Evolutionary conservation across 1,284 basidiomycete genomes (phyloP).

Genomic region (Papiliotrema flavescens): DNA sequence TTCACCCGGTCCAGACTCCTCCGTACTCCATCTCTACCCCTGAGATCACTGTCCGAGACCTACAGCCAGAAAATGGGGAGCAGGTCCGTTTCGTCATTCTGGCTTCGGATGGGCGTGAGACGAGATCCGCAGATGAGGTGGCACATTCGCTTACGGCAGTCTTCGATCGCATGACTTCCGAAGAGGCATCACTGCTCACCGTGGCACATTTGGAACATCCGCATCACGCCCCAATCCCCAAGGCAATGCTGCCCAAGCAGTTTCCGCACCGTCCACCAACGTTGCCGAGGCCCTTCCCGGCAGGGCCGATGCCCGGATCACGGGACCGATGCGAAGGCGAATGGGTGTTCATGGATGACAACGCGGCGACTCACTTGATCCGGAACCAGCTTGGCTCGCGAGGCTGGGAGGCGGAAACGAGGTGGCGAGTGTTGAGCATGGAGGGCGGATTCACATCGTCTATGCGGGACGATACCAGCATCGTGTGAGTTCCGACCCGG

Average conservation of each 20-base stretch:
- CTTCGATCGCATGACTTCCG: slow-evolving; percentile 86
- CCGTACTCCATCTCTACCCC: slow-evolving; percentile 89
- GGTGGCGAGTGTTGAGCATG: slow-evolving; percentile 4
- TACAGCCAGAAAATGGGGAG: slow-evolving; percentile 17
- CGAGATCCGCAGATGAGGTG: neutral
- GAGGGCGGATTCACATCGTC: neutral
- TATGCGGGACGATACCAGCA: slow-evolving; percentile 1
- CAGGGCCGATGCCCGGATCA: slow-evolving; percentile 3
- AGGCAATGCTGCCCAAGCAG: neutral
- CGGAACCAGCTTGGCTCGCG: slow-evolving; percentile 61
- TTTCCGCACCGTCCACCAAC: neutral
- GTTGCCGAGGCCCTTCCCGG: slow-evolving; percentile 8
- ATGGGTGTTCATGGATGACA: slow-evolving; percentile 78
- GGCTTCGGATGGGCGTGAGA: slow-evolving; percentile 71
- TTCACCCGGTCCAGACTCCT: slow-evolving; percentile 56
- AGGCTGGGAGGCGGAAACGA: neutral
- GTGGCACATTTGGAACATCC: slow-evolving; percentile 73
- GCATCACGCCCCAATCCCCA: slow-evolving; percentile 21
- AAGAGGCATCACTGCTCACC: slow-evolving; percentile 86
- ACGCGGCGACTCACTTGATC: slow-evolving; percentile 80
- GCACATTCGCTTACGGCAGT: slow-evolving; percentile 39
- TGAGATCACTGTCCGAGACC: slow-evolving; percentile 69
- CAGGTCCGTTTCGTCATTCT: slow-evolving; percentile 67
- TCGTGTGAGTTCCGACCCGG: slow-evolving; percentile 8
- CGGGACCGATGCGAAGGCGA: slow-evolving; percentile 24